Conservation (phyloP, 208 protist genomes). For the Endotrypanum monterogeii region DNA sequence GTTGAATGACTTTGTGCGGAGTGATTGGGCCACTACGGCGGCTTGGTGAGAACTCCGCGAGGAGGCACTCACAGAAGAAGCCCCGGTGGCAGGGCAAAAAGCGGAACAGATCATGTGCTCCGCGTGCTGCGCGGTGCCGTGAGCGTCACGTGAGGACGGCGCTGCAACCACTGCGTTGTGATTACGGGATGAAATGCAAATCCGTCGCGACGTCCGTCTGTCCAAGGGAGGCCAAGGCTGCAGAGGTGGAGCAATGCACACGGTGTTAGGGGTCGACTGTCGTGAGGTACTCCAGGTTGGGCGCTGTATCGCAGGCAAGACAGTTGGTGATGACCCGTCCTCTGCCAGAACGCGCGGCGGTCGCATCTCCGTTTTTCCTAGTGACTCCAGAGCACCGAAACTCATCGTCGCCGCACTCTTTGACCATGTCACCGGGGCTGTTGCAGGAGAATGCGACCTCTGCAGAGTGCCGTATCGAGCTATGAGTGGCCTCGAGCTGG, state of each 20-base stretch:
- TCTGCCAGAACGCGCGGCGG: neutral
- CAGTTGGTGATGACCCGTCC: neutral
- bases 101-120: slow-evolving; percentile 3
- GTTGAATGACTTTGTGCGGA: neutral
- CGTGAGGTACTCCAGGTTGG: neutral
- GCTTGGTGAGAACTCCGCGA: neutral
- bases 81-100: neutral
- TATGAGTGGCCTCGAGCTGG: neutral
- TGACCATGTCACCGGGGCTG: neutral
- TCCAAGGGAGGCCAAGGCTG: neutral
- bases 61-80: neutral
- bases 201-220: neutral
- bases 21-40: neutral
- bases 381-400: neutral
- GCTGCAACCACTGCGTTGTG: neutral
- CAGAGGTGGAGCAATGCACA: neutral
- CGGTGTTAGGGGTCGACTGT: neutral
- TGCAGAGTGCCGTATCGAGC: neutral
- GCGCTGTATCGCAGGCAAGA: neutral
- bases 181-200: neutral
- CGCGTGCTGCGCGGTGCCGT: neutral
- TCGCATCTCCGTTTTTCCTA: neutral
- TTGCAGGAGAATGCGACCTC: neutral
- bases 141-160: neutral
- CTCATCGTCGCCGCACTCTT: neutral